Evolutionary conservation across 805 yeast genomes (phyloP), one percentile per base, ranked within the genome.

Genomic region (Monosporozyma aquatica): DNA sequence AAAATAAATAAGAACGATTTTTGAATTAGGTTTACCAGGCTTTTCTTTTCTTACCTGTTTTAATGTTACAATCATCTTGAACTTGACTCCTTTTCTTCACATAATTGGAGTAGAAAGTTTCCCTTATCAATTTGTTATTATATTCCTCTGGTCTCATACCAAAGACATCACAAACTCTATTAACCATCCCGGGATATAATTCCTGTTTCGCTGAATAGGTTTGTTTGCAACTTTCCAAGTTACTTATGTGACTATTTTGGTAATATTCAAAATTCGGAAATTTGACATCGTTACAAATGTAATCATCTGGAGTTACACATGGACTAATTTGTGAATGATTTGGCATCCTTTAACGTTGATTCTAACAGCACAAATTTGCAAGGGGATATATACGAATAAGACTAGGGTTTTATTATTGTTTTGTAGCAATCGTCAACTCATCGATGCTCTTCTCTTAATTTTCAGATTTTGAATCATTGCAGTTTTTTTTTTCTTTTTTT

Each of bases 181-280:
- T 43, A 15, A 43, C 43, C 46, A 43, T 43, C 10, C 46, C 46
- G 6, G 46, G 46, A 23, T 43, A 43, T 6, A 17, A 24, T 24
- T 36, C 28, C 2, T 5, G 28, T n/a, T n/a, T n/a, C n/a, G n/a
- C n/a, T n/a, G n/a, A n/a, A n/a, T n/a, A n/a, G n/a, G n/a, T n/a
- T 8, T 35, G 6, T 22, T 26, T 20, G 13, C 18, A 13, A 7
- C n/a, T 20, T 20, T 26, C 8, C 3, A 7, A 8, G 8, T 5
- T 4, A 25, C 25, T 36, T 14, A 3, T 18, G 13, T 32, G 17
- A 18, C 4, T 18, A 32, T 32, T 32, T 8, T 18, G 5, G n/a
- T 32, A 9, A 18, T 32, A 10, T 7, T 32, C 5, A 32, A 10
- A 18, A 15, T 32, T 18, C n/a, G 28, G 21, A 29, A 29, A 14